phyloP scores from a whole-genome alignment of 23 red algal species.

The Pyropia haitanensis region DNA sequence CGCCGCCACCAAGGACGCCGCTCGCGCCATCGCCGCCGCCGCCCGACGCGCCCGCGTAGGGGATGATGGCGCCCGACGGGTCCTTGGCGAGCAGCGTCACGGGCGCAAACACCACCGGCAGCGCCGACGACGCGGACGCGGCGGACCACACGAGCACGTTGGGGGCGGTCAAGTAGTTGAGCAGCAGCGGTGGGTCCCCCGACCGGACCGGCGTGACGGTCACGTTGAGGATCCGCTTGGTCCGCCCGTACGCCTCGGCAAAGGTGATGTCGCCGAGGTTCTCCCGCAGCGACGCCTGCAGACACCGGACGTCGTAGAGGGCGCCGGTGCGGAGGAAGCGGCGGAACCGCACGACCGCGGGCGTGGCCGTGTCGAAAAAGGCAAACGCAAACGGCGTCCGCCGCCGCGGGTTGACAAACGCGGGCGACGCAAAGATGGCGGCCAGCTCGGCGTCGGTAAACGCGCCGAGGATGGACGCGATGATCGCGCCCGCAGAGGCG shows the following conservation, averaged over 20 bases:
- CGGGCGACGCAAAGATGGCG: constrained; percentile 33
- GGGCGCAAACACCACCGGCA: constrained; percentile 83
- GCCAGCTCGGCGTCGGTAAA: constrained; percentile 63
- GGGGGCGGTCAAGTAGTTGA: constrained; percentile 95
- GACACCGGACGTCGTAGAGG: constrained; percentile 66
- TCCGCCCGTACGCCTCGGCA: constrained; percentile 86
- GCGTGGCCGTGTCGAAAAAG: constrained; percentile 57
- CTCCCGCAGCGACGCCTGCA: constrained; percentile 65
- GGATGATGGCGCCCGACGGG: constrained; percentile 40
- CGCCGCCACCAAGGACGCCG: constrained; percentile 16
- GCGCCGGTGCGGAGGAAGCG: constrained; percentile 51
- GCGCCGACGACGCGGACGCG: constrained; percentile 67
- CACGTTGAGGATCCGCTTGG: constrained; percentile 94
- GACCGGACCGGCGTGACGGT: constrained; percentile 65
- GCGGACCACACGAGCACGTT: constrained; percentile 96
- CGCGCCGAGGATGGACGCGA: constrained; percentile 69
- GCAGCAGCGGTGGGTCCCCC: constrained; percentile 58
- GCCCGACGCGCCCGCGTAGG: constrained; percentile 40
- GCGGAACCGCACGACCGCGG: constrained; percentile 7
- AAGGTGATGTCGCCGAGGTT: constrained; percentile 92
- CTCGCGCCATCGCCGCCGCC: no score
- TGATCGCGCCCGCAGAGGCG: constrained; percentile 77
- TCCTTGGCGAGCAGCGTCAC: constrained; percentile 75
- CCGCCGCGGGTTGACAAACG: constrained; percentile 52
- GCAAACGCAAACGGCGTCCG: constrained; percentile 53